phyloP scores from a whole-genome alignment of 331 rosid genomes.

The Pyrus hybrid region DNA sequence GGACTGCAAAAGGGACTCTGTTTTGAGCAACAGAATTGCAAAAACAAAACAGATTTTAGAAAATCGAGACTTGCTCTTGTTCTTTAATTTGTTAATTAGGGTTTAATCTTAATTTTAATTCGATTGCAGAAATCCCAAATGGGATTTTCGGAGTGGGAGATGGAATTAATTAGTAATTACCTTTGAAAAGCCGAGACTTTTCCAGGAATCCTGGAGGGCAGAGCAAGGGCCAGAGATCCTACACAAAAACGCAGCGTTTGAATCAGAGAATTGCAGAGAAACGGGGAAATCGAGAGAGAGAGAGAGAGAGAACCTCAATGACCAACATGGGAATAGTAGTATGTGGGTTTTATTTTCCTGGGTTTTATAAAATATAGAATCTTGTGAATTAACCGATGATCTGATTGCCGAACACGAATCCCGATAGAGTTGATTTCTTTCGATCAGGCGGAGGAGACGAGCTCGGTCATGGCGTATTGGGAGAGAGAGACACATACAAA shows the following conservation, averaged over 20 bases:
- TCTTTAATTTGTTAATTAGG: neutral
- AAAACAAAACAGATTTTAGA: neutral
- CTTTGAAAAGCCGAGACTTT: conserved; percentile 26
- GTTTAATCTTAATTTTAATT: neutral
- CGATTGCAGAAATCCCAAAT: neutral
- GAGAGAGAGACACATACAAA: neutral
- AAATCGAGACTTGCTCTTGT: neutral
- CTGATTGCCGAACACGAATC: neutral
- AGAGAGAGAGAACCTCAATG: conserved; percentile 37
- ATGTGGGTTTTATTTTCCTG: neutral
- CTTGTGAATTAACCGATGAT: neutral
- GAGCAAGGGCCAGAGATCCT: conserved; percentile 68
- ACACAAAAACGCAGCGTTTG: neutral
- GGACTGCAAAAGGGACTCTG: conserved; percentile 33
- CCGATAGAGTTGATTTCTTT: neutral
- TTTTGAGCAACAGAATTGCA: neutral
- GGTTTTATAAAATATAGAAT: neutral
- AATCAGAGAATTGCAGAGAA: neutral
- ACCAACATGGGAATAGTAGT: conserved; percentile 37
- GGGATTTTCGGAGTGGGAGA: no score
- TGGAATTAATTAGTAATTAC: conserved; percentile 19
- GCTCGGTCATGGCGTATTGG: neutral
- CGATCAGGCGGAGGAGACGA: neutral
- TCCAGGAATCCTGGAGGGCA: conserved; percentile 16
- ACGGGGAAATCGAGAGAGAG: neutral